Evolutionary conservation across 192 early-diverging fungal genomes (phyloP), one percentile per base, ranked within the genome.

Genomic region (Coemansia sp.): DNA sequence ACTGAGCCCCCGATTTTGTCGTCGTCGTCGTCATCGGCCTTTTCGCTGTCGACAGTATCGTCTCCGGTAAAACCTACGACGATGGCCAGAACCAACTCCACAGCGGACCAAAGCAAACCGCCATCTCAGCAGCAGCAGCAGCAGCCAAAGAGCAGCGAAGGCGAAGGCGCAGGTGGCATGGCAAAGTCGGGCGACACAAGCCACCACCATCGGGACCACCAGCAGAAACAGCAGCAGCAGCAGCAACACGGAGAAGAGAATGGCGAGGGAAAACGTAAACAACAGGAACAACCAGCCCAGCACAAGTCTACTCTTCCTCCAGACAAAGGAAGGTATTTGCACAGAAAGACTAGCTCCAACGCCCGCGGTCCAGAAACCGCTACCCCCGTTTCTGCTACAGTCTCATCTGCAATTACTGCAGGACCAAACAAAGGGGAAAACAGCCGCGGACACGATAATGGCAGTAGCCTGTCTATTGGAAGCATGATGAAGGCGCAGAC

Each of bases 401-500:
- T n/a, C 46, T 5, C 49, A 9, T 25, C 20, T 13, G 23, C 9
- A 52, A 52, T 25, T 52, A 25, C 49, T 52, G 49, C 49, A 25
- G 49, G 20, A 52, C 9, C 49, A 22, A 52, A 25, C 49, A 52
- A 52, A 52, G 49, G 7, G 5, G 49, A 52, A 52, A 25, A 7
- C 23, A 52, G 49, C 49, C 49, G 49, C 49, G 49, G 49, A 52
- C 49, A 52, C 49, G 49, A 52, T 52, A 52, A 62, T 29, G 49
- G 57, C 43, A 48, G 63, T 56, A 68, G 73, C 17, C 54, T 75
- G 64, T 58, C 67, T 23, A 75, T 75, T 48, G 74, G 74, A 43
- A 54, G 60, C 68, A 75, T 75, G 56, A 66, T 75, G 74, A 59
- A 63, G 59, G 38, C 73, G 55, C 67, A 65, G 32, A 29, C 67